Evolutionary conservation across 2,329 filamentous ascomycete genomes (phyloP), one percentile per base, ranked within the genome.

Genomic region (Exophiala dermatitidis): DNA sequence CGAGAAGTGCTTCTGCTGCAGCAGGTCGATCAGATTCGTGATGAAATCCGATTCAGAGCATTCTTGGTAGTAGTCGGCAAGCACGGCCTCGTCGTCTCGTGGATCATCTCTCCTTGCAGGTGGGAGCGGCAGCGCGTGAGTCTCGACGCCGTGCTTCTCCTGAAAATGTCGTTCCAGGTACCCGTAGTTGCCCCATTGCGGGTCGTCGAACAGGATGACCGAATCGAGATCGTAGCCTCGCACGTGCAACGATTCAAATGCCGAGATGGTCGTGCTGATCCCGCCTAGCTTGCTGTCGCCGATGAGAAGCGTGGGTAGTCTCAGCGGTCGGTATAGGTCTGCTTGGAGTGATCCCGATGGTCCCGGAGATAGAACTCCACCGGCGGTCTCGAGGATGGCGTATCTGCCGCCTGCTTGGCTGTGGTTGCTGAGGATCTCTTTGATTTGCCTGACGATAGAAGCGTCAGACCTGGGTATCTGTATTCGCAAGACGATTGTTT

Each of bases 261-360:
- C 86, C 0, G 86, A 84, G 41, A 94, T 86, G 0, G 88, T 88
- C 4, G 85, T 79, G 0, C 85, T 87, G 52, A 94, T 93, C 0
- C 89, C 89, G 0, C 88, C 89, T 0, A 93, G 77, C 26, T 81
- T 80, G 30, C 82, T 77, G 66, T 94, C 88, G 4, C 85, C 88
- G 0, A 94, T 77, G 0, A 94, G 77, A 9, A 93, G 70, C 1
- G 85, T 79, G 0, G 89, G 88, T 1, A 86, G 69, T n/a, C 88
- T 77, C 1, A 94, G 69, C 0, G 86, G 82, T 19, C 84, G 75
- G 65, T 90, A 93, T 1, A 90, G 70, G 63, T 94, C 88, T 1
- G 84, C 87, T 65, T 94, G 88, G 0, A 85, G 82, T 1, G 77
- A 85, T 6, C 87, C 86, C 34, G 85, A 87, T 0, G 88, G 88